Evolutionary conservation across 2,329 filamentous ascomycete species (phyloP), one percentile per base, ranked within the genome.

Genomic region (Diaporthe batatas): DNA sequence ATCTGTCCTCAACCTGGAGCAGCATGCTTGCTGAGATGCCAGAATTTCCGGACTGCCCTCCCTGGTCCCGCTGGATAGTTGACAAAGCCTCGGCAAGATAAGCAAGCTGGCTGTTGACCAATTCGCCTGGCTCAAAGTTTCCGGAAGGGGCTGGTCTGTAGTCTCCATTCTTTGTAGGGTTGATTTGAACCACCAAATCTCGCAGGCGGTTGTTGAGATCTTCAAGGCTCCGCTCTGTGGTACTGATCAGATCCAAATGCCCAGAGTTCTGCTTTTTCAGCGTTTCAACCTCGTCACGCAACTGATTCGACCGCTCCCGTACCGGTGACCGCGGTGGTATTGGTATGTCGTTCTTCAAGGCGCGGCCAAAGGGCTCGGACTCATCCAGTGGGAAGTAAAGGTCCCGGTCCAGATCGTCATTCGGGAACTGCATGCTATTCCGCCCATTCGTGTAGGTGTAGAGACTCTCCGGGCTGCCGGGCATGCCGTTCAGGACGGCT

Each of bases 381-480:
- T 90, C 88, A 76, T 94, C 93, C 7, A 92, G 88, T 14, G 91
- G 88, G 68, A 89, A 86, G 79, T 95, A 96, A 10, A 94, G 84
- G 78, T 91, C 93, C 72, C 91, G 87, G 76, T 96, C 93, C 77
- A 97, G 95, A 62, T 90, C 87, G 21, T 90, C 88, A 51, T 84
- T 84, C 1, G 85, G 79, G 23, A 86, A 84, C 44, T 90, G 89
- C 75, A 90, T 79, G 77, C 90, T 91, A 73, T 89, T 88, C 67
- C 89, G 86, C 65, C 88, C 88, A 77, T 91, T 88, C 16, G 90
- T 87, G 77, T 91, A 92, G 1, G 90, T 91, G 78, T 94, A 92
- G 75, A 94, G 89, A 83, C 92, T 95, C 79, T 94, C 93, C 10
- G 93, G 92, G 77, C 92, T 95, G 70, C 92, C 91, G 7, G 92